A percentile compares a stretch with the other conserved stretches of the same genome.
Conservation (phyloP, 306 rosid species). For the Casuarina glauca region DNA sequence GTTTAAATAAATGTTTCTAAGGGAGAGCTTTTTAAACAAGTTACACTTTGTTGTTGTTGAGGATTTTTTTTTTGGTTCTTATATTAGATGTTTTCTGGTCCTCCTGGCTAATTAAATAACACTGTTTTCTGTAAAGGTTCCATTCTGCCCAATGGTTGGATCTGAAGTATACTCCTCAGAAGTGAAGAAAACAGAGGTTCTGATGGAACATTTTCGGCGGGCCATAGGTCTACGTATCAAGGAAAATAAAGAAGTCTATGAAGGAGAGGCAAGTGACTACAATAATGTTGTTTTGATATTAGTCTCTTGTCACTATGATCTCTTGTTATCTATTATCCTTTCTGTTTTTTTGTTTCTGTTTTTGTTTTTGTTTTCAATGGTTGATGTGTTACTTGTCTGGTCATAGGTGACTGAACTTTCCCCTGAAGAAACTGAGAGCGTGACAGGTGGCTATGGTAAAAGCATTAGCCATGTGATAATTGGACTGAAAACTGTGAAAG, state of each 20-base stretch:
- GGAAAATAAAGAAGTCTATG: slow-evolving; percentile 96
- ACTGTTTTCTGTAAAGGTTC: slow-evolving; percentile 52
- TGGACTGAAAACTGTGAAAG: slow-evolving; percentile 93
- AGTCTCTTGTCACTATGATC: slow-evolving; percentile 13
- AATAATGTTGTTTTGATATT: neutral
- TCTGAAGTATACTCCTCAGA: slow-evolving; percentile 95
- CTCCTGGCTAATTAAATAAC: slow-evolving; percentile 1
- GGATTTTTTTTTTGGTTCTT: neutral
- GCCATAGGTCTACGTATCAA: slow-evolving; percentile 92
- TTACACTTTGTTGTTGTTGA: neutral
- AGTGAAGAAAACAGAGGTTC: slow-evolving; percentile 95
- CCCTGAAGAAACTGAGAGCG: slow-evolving; percentile 92
- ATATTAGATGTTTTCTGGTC: neutral
- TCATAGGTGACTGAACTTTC: slow-evolving; percentile 87
- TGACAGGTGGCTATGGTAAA: slow-evolving; percentile 94
- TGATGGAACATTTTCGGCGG: slow-evolving; percentile 90
- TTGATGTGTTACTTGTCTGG: slow-evolving; percentile 26
- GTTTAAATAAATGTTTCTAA: neutral
- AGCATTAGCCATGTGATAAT: slow-evolving; percentile 96
- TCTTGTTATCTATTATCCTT: slow-evolving; percentile 1
- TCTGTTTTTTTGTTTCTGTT: neutral
- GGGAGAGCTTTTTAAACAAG: neutral
- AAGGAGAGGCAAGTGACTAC: slow-evolving; percentile 80
- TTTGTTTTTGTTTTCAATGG: neutral
- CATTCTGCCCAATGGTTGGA: slow-evolving; percentile 98